Evolutionary conservation across 129 eudicot species (phyloP).

Genomic region (Centella asiatica): DNA sequence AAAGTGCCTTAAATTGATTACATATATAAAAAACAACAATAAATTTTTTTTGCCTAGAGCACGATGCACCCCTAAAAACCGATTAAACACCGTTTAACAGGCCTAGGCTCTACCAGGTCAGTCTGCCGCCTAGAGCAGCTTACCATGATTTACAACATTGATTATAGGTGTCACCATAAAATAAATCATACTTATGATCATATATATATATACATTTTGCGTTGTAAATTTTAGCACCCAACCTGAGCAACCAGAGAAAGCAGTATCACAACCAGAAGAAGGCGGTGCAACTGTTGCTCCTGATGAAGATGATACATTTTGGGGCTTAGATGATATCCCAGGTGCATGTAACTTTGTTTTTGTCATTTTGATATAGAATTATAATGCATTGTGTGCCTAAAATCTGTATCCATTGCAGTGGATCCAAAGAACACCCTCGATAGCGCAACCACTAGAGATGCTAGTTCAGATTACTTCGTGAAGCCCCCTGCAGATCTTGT

Average conservation of each 20-base stretch:
- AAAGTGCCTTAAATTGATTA: no score
- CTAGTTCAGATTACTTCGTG: conserved; percentile 34
- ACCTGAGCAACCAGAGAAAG: conserved; percentile 48
- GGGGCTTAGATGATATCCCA: conserved; percentile 77
- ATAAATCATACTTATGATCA: no score
- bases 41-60: no score
- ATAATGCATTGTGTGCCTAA: conserved; percentile 5
- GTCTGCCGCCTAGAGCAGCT: no score
- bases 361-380: conserved; percentile 3
- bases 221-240: conserved; percentile 32
- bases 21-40: no score
- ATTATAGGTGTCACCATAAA: no score
- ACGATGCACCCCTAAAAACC: no score
- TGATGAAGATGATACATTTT: conserved; percentile 65
- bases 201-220: conserved; percentile 10
- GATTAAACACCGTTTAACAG: no score
- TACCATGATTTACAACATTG: no score
- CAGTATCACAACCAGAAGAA: conserved; percentile 44
- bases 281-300: conserved; percentile 33
- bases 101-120: no score
- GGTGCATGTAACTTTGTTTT: conserved; percentile 33
- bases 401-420: conserved; percentile 36
- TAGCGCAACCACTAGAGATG: conserved; percentile 30
- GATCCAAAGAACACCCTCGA: conserved; percentile 73
- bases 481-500: conserved; percentile 93